Evolutionary conservation across 768 basidiomycete species (phyloP).

Genomic region (Russula compacta): DNA sequence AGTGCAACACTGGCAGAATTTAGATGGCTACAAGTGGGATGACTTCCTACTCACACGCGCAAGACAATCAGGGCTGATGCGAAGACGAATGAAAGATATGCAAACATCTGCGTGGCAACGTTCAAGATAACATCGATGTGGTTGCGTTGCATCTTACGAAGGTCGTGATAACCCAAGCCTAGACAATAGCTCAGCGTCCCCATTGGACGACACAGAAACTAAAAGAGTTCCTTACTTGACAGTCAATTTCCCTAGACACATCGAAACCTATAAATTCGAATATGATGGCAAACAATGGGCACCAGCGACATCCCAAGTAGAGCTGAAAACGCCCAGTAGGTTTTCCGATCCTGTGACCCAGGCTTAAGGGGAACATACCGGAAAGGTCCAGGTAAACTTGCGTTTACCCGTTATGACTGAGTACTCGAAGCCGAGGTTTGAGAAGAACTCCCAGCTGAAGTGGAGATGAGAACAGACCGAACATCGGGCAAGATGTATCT

Average conservation of each 20-base stretch:
- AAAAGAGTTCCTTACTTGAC: neutral
- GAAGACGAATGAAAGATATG: constrained; percentile 5
- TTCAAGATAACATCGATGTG: neutral
- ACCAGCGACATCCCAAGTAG: constrained; percentile 13
- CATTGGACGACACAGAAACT: neutral
- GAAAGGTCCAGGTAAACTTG: constrained; percentile 11
- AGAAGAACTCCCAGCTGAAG: constrained; percentile 12
- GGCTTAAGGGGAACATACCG: neutral
- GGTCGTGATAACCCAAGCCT: constrained; percentile 1
- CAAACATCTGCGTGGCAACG: neutral
- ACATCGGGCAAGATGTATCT: neutral
- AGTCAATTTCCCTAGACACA: neutral
- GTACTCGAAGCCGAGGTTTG: constrained; percentile 7
- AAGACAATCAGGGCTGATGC: constrained; percentile 12
- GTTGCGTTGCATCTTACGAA: neutral
- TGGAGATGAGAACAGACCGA: neutral
- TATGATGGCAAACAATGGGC: neutral
- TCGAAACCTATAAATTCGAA: neutral
- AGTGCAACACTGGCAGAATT: neutral
- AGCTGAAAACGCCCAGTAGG: neutral
- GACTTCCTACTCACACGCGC: constrained; percentile 3
- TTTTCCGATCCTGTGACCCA: neutral
- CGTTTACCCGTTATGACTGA: constrained; percentile 4
- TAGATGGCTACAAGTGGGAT: neutral
- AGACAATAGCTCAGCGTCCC: neutral